Evolutionary conservation across 2,329 filamentous ascomycete genomes (phyloP).

Genomic region (Fusarium virguliforme): DNA sequence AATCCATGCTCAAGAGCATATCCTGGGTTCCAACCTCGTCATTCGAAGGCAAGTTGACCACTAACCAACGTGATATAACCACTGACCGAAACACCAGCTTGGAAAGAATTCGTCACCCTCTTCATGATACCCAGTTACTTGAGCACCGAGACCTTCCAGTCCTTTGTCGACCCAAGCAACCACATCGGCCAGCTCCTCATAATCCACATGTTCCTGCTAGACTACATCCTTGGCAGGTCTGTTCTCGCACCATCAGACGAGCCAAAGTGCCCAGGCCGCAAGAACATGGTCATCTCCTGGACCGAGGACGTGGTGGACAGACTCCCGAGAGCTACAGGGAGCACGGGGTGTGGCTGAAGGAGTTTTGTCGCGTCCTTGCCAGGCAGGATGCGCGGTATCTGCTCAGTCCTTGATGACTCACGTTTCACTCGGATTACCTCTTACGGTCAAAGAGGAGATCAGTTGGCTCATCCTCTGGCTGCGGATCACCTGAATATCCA

Average conservation of each 20-base stretch:
- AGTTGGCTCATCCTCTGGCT: neutral
- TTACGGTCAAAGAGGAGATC: neutral
- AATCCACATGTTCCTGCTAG: conserved; percentile 57
- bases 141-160: conserved; percentile 52
- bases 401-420: conserved; percentile 43
- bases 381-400: conserved; percentile 48
- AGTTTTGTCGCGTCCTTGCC: conserved; percentile 46
- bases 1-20: conserved; percentile 26
- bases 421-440: neutral
- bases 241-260: conserved; percentile 43
- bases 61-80: neutral
- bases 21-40: neutral
- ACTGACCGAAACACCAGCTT: neutral
- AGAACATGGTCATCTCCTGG: conserved; percentile 50
- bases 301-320: conserved; percentile 36
- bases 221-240: conserved; percentile 50
- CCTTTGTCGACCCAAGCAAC: conserved; percentile 54
- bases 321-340: conserved; percentile 36
- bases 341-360: conserved; percentile 44
- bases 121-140: conserved; percentile 18
- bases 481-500: neutral
- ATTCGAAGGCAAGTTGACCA: neutral
- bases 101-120: conserved; percentile 8
- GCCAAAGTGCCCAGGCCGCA: conserved; percentile 46
- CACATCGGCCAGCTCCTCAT: conserved; percentile 55